Base-by-base conservation (phyloP, 2,329 filamentous ascomycete genomes). In the Ceratocystis smalleyi region DNA sequence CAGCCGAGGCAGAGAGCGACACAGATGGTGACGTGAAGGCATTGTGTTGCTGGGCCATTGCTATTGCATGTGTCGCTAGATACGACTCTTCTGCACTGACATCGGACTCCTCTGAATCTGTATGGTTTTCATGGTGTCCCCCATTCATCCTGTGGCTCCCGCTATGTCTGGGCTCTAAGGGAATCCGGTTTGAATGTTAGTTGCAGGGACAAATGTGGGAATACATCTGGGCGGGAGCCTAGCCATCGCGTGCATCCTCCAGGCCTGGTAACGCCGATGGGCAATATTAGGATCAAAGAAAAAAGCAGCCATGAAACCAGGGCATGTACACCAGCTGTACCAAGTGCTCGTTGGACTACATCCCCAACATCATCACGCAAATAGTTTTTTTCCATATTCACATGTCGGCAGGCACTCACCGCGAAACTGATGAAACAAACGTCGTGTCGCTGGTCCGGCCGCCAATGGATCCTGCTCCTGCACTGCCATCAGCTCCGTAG, bases 351-450 rank as follows among this genome's bases (percentile, higher is more conserved):
- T n/a, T 24, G 2, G 5, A 51, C 27, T 30, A 57, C 54, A 57
- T 30, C 7, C 30, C 30, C 17, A 32, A 17, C 6, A 47, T 61
- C 17, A 32, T 19, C 24, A 35, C 40, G n/a, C 15, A 24, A 19
- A 27, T 32, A 22, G 17, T 4, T 61, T 43, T 43, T 30, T 22
- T 45, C n/a, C 17, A 6, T n/a, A 35, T 47, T 10, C 43, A 32
- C 43, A 47, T 47, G 5, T n/a, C 7, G 24, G 5, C 19, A 17
- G 24, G 2, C 8, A 62, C 64, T 65, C 54, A 65, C 64, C 64
- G 35, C 59, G 54, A 45, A 61, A 62, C 59, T 61, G 57, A 57
- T 66, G 62, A 51, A 64, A 64, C 35, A 64, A 51, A 32, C 64
- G 43, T 40, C 65, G 61, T 19, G 62, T 49, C 10, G 61, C 57